Conservation (phyloP, 768 basidiomycete species). For the Nidula microcarpa region DNA sequence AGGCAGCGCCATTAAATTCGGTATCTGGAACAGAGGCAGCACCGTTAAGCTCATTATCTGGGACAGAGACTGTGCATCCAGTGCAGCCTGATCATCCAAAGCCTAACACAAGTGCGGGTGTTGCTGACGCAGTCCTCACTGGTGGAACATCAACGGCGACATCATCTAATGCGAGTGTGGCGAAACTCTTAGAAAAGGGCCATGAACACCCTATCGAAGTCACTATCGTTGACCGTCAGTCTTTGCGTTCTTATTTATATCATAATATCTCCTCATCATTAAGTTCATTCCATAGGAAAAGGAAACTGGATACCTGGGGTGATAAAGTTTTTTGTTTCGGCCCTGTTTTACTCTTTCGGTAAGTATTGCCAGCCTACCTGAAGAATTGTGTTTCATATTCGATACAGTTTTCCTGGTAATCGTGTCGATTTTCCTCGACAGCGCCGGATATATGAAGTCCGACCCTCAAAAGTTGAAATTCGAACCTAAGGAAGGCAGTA, state of each 20-base stretch:
- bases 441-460: slow-evolving; percentile 88
- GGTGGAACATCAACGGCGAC: slow-evolving; percentile 19
- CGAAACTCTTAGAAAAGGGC: slow-evolving; percentile 39
- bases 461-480: slow-evolving; percentile 81
- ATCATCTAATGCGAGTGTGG: slow-evolving; percentile 26
- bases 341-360: slow-evolving; percentile 65
- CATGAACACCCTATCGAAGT: slow-evolving; percentile 70
- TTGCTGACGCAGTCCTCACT: slow-evolving; percentile 47
- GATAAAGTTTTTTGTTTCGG: slow-evolving; percentile 56
- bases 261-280: no score
- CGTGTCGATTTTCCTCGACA: slow-evolving; percentile 87
- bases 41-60: no score
- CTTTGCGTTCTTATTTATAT: background rate
- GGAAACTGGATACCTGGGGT: slow-evolving; percentile 64
- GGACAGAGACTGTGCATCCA: no score
- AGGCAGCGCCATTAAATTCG: no score
- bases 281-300: slow-evolving; percentile 43
- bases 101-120: slow-evolving; percentile 27
- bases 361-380: slow-evolving; percentile 18
- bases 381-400: no score
- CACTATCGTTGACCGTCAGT: slow-evolving; percentile 77
- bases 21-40: no score
- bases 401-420: slow-evolving; percentile 74
- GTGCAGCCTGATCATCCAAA: no score
- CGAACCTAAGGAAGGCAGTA: slow-evolving; percentile 75